Evolutionary conservation across 345 rosid species (phyloP).

Genomic region (Brassica rapa): DNA sequence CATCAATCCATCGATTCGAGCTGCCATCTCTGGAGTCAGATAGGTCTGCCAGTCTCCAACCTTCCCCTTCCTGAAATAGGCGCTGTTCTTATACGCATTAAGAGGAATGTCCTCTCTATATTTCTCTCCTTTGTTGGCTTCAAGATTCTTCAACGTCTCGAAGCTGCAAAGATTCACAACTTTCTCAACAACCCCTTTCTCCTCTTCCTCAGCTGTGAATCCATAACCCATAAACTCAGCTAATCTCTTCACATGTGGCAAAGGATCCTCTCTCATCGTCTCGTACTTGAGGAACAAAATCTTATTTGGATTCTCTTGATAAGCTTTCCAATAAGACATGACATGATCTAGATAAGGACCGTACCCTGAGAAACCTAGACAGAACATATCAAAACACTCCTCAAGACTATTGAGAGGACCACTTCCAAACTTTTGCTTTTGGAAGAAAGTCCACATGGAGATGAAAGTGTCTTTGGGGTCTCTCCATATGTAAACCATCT

Average conservation of each 20-base stretch:
- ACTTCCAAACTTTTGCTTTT: neutral
- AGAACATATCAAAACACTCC: neutral
- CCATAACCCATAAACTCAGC: neutral
- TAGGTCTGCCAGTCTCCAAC: constrained; percentile 32
- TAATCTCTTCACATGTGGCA: neutral
- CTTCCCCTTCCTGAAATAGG: constrained; percentile 18
- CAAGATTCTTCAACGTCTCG: constrained; percentile 1
- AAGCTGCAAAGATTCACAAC: neutral
- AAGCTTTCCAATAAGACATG: neutral
- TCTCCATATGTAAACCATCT: constrained; percentile 34
- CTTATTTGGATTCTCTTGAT: neutral
- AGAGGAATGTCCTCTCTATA: neutral
- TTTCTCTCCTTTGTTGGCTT: constrained; percentile 7
- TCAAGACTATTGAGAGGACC: neutral
- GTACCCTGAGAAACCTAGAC: neutral
- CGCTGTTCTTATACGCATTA: neutral
- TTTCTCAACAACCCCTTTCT: neutral
- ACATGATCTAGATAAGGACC: neutral
- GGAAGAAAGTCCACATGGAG: constrained; percentile 15
- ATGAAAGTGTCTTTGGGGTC: constrained; percentile 35
- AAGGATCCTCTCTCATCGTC: neutral
- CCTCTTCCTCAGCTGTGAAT: neutral
- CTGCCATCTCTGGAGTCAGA: constrained; percentile 21
- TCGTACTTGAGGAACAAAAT: neutral
- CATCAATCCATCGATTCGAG: constrained; percentile 22